These are phyloP conservation scores for Plantago coronopus DNA, from an alignment of 305 asterid genomes.

Conservation along the genomic window DNA sequence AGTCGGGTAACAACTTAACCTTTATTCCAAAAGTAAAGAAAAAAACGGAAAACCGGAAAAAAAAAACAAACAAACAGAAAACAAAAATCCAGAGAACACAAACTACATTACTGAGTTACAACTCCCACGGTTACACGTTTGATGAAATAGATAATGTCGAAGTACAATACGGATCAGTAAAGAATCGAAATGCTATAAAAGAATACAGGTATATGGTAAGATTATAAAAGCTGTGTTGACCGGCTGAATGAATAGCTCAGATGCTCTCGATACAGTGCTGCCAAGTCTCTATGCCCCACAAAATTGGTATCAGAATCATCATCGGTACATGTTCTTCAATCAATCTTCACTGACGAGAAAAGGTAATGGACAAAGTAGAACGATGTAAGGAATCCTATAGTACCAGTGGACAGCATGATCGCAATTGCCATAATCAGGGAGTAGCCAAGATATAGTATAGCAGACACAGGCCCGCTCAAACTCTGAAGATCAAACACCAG, in stretches of 20 bases:
- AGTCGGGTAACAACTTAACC: too few relatives aligned
- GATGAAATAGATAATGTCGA: too few relatives aligned
- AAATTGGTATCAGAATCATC: too few relatives aligned
- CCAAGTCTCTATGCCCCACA: too few relatives aligned
- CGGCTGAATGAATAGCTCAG: slow-evolving; percentile 2
- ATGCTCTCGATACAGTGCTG: not conserved
- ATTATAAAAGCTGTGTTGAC: not conserved
- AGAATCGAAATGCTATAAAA: not conserved
- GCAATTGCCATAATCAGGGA: slow-evolving; percentile 46
- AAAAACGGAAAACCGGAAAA: too few relatives aligned
- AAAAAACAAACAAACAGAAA: too few relatives aligned
- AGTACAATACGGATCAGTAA: too few relatives aligned
- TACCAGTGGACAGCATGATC: slow-evolving; percentile 47
- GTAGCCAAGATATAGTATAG: slow-evolving; percentile 54
- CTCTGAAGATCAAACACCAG: slow-evolving; percentile 52
- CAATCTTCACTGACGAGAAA: slow-evolving; percentile 51
- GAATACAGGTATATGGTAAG: not conserved
- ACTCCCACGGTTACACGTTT: too few relatives aligned
- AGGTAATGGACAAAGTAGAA: slow-evolving; percentile 53
- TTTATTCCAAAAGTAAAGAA: too few relatives aligned
- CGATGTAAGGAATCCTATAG: slow-evolving; percentile 45
- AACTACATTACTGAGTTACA: too few relatives aligned
- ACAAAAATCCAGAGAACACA: too few relatives aligned
- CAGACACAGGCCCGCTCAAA: slow-evolving; percentile 53
- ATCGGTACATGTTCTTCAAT: slow-evolving; percentile 24